Base-by-base conservation (phyloP, 2,329 filamentous ascomycete genomes). In the Magnaporthiopsis poae region DNA sequence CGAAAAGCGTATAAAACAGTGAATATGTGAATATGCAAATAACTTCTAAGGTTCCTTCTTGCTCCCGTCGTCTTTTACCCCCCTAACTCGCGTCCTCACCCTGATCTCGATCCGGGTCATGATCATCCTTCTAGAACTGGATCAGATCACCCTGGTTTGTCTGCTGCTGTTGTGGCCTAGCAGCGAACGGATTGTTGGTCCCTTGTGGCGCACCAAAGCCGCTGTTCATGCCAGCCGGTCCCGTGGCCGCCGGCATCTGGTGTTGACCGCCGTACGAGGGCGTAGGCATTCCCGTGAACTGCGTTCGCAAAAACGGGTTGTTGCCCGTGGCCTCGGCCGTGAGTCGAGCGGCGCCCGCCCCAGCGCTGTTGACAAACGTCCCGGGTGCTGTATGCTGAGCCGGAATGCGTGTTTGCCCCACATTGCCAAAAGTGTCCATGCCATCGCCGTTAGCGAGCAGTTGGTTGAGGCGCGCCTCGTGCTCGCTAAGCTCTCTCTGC, bases 361-460 rank as follows among this genome's bases (percentile, higher is more conserved):
- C 95, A 8, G 95, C 92, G 68, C 91, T 96, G 79, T 99, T 99
- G 79, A 99, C 89, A 76, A 98, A 99, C 0, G 91, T 96, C 33
- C 94, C 95, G 0, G 95, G 95, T 1, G 95, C 92, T 0, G 95
- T 99, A 77, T 99, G 95, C 75, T 99, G 95, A 2, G 95, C 88
- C 1, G 95, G 95, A 70, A 99, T 96, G 77, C 95, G 92, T 62
- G 96, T 83, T 70, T 98, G 91, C 71, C 95, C 95, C n/a, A 91
- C 91, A 76, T 99, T 99, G 70, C 95, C 95, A 75, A 96, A 99
- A 0, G 95, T 99, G 75, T 99, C 95, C 81, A 96, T 90, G 31
- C 95, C 95, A 67, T 99, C 95, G 70, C 95, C 93, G 31, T 85
- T 87, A 3, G 92, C 86, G 61, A 99, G 86, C 46, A 99, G 86